A percentile compares a stretch with the other conserved stretches of the same genome.
These are phyloP conservation scores for Datisca glomerata DNA, from an alignment of 306 rosid genomes.

Conservation along the genomic window DNA sequence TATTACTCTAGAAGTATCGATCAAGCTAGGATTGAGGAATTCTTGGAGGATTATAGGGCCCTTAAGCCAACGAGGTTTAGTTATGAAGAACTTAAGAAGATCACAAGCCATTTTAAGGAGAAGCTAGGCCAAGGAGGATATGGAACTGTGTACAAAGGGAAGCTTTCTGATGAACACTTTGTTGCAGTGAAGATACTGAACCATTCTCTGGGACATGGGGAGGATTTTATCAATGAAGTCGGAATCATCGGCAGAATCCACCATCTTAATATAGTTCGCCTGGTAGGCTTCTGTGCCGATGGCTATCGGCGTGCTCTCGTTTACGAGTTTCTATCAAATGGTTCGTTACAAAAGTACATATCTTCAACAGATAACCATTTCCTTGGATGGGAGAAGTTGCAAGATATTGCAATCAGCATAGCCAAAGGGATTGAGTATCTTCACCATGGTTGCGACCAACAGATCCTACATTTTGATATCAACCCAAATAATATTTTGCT, in stretches of 20 bases:
- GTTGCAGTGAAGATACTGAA: slow-evolving; percentile 10
- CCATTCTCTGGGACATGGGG: slow-evolving; percentile 1
- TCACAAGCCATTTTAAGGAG: slow-evolving; percentile 5
- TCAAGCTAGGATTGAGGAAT: no score
- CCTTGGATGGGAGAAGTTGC: no score
- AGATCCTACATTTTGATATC: slow-evolving; percentile 3
- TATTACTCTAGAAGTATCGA: no score
- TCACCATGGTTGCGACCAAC: slow-evolving; percentile 4
- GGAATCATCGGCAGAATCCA: slow-evolving; percentile 2
- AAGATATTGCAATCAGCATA: no score
- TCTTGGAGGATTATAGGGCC: no score
- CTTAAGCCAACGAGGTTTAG: slow-evolving; percentile 11
- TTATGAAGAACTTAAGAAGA: slow-evolving; percentile 6
- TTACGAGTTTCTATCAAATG: slow-evolving; percentile 2
- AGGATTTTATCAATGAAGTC: slow-evolving; percentile 4
- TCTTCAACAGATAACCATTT: neutral
- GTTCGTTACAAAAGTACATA: slow-evolving; percentile 1
- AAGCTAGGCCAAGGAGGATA: slow-evolving; percentile 11
- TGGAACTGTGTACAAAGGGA: slow-evolving; percentile 9
- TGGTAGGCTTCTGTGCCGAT: neutral
- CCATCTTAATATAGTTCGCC: neutral
- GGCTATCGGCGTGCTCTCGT: neutral
- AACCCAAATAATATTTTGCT: slow-evolving; percentile 3
- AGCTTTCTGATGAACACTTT: neutral
- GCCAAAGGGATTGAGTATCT: no score